Conservation (phyloP, 2,329 filamentous ascomycete genomes). For the Colletotrichum tamarilloi region DNA sequence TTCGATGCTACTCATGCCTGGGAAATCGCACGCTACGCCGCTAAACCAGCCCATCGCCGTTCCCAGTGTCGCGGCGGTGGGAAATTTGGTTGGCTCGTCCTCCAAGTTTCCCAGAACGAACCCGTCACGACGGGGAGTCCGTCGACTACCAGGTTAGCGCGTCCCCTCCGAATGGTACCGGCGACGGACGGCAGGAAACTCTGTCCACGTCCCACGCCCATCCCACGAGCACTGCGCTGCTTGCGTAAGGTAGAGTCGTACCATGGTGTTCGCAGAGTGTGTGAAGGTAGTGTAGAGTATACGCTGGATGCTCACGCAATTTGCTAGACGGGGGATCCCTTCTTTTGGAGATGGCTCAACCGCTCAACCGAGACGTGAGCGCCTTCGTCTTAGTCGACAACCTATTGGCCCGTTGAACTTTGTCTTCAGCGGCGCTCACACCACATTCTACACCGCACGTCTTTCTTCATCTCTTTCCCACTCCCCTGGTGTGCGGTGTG, state of each 20-base stretch:
- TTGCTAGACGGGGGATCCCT: constrained; percentile 13
- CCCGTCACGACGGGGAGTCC: constrained; percentile 22
- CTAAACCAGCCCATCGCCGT: not conserved
- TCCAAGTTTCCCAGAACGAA: not conserved
- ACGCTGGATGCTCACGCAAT: too few relatives aligned
- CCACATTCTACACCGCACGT: not conserved
- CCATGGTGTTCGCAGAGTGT: too few relatives aligned
- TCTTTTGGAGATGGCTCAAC: not conserved
- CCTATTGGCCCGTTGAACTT: constrained; percentile 6
- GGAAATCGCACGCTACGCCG: not conserved
- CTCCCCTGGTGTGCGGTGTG: constrained; percentile 13
- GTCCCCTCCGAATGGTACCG: constrained; percentile 19
- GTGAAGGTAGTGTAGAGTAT: too few relatives aligned
- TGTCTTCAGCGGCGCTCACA: not conserved
- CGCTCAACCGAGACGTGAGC: constrained; percentile 3
- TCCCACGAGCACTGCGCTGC: not conserved
- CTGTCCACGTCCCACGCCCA: not conserved
- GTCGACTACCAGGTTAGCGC: constrained; percentile 22
- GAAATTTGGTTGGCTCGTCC: not conserved
- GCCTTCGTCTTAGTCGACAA: not conserved
- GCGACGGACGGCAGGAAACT: not conserved
- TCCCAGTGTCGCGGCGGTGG: constrained; percentile 23
- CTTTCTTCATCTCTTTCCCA: not conserved
- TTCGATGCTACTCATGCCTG: not conserved
- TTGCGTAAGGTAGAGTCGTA: not conserved